These are phyloP conservation scores for Cucurbita moschata DNA, from an alignment of 306 rosid species.

Conservation along the genomic window DNA sequence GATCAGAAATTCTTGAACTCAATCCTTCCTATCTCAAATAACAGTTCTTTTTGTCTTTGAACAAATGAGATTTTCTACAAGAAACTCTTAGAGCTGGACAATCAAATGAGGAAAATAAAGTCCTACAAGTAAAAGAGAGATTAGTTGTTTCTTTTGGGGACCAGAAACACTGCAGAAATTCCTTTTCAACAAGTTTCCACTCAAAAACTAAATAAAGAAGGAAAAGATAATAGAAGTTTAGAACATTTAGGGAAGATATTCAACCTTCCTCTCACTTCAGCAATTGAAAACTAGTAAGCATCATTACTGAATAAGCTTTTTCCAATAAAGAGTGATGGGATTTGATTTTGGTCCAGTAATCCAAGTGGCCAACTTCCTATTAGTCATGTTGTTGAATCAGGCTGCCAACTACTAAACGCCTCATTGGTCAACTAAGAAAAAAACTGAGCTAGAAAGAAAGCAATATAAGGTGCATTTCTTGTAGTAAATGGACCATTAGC, in stretches of 20 bases:
- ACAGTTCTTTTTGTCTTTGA: not conserved
- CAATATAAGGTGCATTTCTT: conserved; percentile 3
- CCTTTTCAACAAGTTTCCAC: not conserved
- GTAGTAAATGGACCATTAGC: conserved; percentile 8
- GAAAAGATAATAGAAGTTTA: not conserved
- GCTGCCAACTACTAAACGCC: conserved; percentile 2
- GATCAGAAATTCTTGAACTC: not conserved
- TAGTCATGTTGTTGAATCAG: conserved; percentile 4
- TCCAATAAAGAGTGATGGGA: conserved; percentile 15
- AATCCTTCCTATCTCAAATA: not conserved
- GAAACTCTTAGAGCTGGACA: conserved; percentile 5
- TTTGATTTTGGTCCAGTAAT: conserved; percentile 26
- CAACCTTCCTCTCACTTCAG: conserved; percentile 23
- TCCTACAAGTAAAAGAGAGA: conserved; percentile 1
- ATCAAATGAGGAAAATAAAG: conserved; percentile 2
- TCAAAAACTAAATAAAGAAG: not conserved
- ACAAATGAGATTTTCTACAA: not conserved
- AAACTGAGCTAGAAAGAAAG: not conserved
- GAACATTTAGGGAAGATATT: conserved; percentile 9
- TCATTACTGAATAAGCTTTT: conserved; percentile 24
- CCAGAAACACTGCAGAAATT: conserved; percentile 4
- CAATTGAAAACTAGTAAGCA: conserved; percentile 23
- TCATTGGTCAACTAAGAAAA: conserved; percentile 1
- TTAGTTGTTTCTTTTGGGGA: not conserved
- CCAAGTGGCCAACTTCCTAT: conserved; percentile 6